Evolutionary conservation across 345 rosid species (phyloP).

Genomic region (Eutrema heterophyllum): DNA sequence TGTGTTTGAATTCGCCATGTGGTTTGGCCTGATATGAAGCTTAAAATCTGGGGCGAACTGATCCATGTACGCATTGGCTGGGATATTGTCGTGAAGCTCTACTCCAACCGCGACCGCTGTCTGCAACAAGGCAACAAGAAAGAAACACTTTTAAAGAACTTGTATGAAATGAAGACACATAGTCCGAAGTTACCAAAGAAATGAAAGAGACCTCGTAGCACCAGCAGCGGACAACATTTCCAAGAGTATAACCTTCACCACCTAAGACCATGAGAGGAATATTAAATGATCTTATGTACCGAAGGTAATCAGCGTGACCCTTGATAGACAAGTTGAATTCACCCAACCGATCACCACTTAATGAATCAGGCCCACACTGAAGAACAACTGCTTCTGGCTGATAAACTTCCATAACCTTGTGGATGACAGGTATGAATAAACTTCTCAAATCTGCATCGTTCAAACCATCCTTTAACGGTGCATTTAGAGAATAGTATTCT

Average conservation of each 20-base stretch:
- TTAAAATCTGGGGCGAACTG: background rate
- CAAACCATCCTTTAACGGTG: slow-evolving; percentile 72
- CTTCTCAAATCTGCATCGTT: slow-evolving; percentile 60
- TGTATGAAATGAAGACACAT: no score
- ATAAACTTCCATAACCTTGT: slow-evolving; percentile 77
- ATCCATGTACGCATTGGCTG: background rate
- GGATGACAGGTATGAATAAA: slow-evolving; percentile 61
- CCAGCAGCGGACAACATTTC: slow-evolving; percentile 80
- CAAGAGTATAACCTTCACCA: slow-evolving; percentile 69
- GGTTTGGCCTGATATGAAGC: background rate
- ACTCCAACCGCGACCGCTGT: slow-evolving; percentile 47
- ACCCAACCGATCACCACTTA: slow-evolving; percentile 68
- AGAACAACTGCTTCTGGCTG: slow-evolving; percentile 90
- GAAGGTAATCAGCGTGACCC: slow-evolving; percentile 79
- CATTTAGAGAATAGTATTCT: slow-evolving; percentile 55
- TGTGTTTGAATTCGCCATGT: background rate
- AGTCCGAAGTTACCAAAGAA: background rate
- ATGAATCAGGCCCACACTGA: slow-evolving; percentile 82
- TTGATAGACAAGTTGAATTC: slow-evolving; percentile 70
- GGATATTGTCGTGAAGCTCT: background rate
- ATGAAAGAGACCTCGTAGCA: slow-evolving; percentile 68
- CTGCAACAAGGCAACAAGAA: slow-evolving; percentile 35
- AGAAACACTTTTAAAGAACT: slow-evolving; percentile 2
- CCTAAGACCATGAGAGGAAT: slow-evolving; percentile 91
- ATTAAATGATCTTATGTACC: slow-evolving; percentile 64